Percentiles rank a stretch among this genome's conserved stretches.
Evolutionary conservation across 176 grass and related monocot species (phyloP).

Genomic region (Oropetium thomaeum): DNA sequence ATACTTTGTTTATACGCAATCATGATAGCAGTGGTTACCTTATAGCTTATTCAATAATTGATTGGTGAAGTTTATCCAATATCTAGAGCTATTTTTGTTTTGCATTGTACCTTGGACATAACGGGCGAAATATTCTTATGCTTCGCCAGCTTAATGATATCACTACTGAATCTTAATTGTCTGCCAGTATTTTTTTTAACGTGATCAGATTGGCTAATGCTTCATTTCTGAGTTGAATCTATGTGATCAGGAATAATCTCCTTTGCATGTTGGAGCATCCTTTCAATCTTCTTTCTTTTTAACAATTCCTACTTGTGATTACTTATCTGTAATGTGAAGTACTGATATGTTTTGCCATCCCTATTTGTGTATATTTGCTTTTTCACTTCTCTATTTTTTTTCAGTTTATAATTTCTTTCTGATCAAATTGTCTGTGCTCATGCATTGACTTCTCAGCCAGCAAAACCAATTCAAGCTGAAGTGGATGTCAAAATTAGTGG

Average conservation of each 20-base stretch:
- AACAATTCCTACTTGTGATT: neutral
- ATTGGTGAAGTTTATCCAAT: neutral
- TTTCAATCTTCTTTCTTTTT: neutral
- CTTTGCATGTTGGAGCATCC: neutral
- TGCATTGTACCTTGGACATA: neutral
- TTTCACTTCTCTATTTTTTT: conserved; percentile 1
- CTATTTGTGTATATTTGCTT: neutral
- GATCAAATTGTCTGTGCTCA: conserved; percentile 19
- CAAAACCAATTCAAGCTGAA: conserved; percentile 63
- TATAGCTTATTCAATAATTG: neutral
- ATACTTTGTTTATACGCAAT: neutral
- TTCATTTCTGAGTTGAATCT: neutral
- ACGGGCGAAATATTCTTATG: neutral
- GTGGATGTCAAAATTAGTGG: conserved; percentile 76
- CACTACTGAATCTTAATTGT: neutral
- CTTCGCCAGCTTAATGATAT: neutral
- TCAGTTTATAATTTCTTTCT: neutral
- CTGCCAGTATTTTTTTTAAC: neutral
- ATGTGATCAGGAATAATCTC: neutral
- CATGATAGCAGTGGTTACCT: neutral
- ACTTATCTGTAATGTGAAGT: neutral
- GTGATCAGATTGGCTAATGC: neutral
- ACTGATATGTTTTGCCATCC: neutral
- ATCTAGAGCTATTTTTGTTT: neutral
- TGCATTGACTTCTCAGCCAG: conserved; percentile 39